Evolutionary conservation across 164 flowering plant genomes (phyloP), one percentile per base, ranked within the genome.

Genomic region (Aristolochia californica): DNA sequence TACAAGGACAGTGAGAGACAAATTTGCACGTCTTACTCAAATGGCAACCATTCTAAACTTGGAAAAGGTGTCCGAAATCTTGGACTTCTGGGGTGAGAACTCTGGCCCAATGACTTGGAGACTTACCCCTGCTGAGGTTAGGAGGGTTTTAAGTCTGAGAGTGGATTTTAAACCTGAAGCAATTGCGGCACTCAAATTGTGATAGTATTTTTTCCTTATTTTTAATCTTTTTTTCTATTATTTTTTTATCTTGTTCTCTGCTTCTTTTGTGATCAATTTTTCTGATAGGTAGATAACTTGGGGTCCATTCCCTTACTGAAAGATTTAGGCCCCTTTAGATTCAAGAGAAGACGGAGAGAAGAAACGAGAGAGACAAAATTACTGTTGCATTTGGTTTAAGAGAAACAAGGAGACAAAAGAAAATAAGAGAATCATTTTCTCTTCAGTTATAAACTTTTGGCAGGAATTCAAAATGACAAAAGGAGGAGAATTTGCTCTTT

Each of bases 61-160:
- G 57, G 97, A 89, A 58, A 87, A 85, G 77, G 99, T 93, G 7
- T 87, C 91, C 4, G 98, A 89, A 80, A 89, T 93, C 62, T 73
- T 89, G 61, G 98, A 93, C 71, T 93, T 93, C 94, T 93, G 98
- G 98, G 98, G 97, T 27, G 98, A 93, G 78, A 89, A 89, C 64
- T 80, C 98, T 15, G 97, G 97, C 51, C 98, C 96, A 50, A 85
- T 93, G 98, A 89, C 98, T 9, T 93, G 98, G 98, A 78, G 98
- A 65, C 72, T 93, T 30, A 93, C 97, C 53, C 98, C 98, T 15
- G 94, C 98, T 7, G 98, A 93, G 74, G 98, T 93, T 45, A 87
- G 94, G 67, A 77, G 96, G 66, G 91, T 93, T 23, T 67, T 89
- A 72, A 81, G 91, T 56, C 76, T 93, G 43, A 80, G 97, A 65